Evolutionary conservation across 257 asterid genomes (phyloP), one percentile per base, ranked within the genome.

Genomic region (Anisodus acutangulus): DNA sequence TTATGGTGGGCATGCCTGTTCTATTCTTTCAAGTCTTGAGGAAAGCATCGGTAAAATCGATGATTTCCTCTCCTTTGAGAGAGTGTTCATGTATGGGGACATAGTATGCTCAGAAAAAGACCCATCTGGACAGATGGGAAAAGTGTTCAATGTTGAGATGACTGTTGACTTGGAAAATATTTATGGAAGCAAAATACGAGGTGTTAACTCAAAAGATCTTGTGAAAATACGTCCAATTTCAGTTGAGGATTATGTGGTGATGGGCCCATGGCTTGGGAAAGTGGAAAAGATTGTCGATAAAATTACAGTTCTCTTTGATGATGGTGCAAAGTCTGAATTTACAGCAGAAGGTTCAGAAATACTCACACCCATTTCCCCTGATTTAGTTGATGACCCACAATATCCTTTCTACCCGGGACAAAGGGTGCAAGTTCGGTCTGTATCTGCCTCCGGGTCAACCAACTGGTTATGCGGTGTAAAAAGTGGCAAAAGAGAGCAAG

Each of bases 241-340:
- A 7, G 89, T 90, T 37, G 95, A 93, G 45, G 97, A 97, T 85
- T 87, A 83, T 67, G 98, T 93, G 43, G 87, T 91, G 19, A 84
- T 13, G n/a, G 98, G 94, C 19, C 86, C 95, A 58, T 95, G 98
- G 98, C 88, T 93, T 26, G 99, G 99, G 80, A 95, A 93, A 91
- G 94, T 93, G 6, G 97, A 91, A 59, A 93, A 91, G 62, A 87
- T 91, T 31, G 83, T 90, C n/a, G 98, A 97, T 81, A 74, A 84
- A 53, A 68, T 97, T 70, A 88, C 87, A 41, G 74, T 97, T 58
- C 85, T 93, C 83, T 93, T 93, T 55, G 97, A 95, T 19, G 97
- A 95, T 16, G 98, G 98, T 1, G 87, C 90, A 0, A 90, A 84
- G 88, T 87, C 93, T 59, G 89, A 88, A 17, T 80, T 97, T 63